These are phyloP conservation scores for Cordyceps cateniannulata DNA, from an alignment of 2,329 filamentous ascomycete species.

Conservation along the genomic window DNA sequence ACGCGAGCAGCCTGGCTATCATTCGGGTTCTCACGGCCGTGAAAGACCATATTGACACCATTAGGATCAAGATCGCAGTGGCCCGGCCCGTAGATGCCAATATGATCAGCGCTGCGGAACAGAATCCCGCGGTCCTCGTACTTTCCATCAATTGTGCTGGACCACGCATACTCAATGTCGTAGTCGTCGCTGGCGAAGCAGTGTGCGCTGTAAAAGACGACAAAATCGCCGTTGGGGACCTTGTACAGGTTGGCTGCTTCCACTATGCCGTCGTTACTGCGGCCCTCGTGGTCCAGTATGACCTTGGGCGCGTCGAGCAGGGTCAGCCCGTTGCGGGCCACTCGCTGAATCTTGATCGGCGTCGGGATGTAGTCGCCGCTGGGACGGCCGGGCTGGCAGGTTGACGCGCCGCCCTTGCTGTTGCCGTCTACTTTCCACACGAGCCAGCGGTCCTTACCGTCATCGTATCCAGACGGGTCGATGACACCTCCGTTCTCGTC, in stretches of 20 bases:
- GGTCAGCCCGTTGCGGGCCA: conserved; percentile 6
- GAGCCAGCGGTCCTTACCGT: conserved; percentile 3
- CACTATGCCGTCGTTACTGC: conserved; percentile 10
- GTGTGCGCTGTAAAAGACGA: conserved; percentile 13
- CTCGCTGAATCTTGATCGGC: conserved; percentile 12
- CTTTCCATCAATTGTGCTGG: background rate
- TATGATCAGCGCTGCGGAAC: conserved; percentile 1
- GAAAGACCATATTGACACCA: conserved; percentile 13
- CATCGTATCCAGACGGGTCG: conserved; percentile 8
- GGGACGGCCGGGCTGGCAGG: conserved; percentile 6
- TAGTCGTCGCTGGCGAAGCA: conserved; percentile 13
- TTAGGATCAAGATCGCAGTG: conserved; percentile 12
- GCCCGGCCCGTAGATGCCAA: conserved; percentile 10
- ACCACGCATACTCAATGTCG: conserved; percentile 12
- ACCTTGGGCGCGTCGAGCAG: conserved; percentile 2
- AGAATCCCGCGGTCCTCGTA: conserved; percentile 9
- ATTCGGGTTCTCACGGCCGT: conserved; percentile 5
- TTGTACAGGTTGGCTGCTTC: conserved; percentile 11
- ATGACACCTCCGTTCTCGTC: conserved; percentile 2
- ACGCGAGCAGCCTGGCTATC: conserved; percentile 4
- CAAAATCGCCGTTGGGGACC: conserved; percentile 9
- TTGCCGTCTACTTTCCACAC: conserved; percentile 11
- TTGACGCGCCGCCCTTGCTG: conserved; percentile 12
- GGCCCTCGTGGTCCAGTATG: conserved; percentile 9
- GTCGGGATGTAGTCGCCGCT: conserved; percentile 9